phyloP scores from a whole-genome alignment of 257 asterid species.

The Przewalskia tangutica region DNA sequence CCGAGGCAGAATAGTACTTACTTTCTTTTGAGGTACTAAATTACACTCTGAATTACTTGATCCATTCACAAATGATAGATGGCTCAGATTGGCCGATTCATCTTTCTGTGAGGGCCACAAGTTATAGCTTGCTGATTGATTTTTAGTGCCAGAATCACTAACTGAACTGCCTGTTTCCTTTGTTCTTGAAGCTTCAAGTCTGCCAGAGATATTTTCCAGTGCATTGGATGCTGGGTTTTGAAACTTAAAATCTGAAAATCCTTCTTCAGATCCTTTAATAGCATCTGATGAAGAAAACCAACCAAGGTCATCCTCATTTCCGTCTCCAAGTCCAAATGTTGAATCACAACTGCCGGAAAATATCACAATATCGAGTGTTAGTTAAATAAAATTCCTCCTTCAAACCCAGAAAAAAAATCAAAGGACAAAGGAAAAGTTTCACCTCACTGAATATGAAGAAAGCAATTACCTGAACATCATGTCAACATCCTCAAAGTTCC shows the following conservation, averaged over 20 bases:
- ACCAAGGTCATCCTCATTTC: slow-evolving; percentile 44
- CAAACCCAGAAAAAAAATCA: not conserved
- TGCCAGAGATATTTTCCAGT: slow-evolving; percentile 19
- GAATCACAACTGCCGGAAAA: slow-evolving; percentile 65
- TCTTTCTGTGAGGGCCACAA: slow-evolving; percentile 32
- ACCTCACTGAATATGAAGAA: slow-evolving; percentile 6
- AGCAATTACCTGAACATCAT: slow-evolving; percentile 59
- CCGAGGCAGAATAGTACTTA: not conserved
- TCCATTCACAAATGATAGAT: slow-evolving; percentile 27
- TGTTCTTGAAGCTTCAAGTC: slow-evolving; percentile 19
- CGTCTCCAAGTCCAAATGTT: slow-evolving; percentile 55
- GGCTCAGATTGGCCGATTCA: slow-evolving; percentile 23
- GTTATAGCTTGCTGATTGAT: slow-evolving; percentile 18
- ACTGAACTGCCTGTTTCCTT: slow-evolving; percentile 19
- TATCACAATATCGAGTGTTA: not conserved
- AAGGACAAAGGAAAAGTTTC: not conserved
- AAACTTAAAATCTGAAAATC: slow-evolving; percentile 31
- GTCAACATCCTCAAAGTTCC: slow-evolving; percentile 77
- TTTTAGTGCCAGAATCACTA: slow-evolving; percentile 21
- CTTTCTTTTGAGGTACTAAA: slow-evolving; percentile 33
- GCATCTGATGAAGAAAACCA: slow-evolving; percentile 61
- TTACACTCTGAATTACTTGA: slow-evolving; percentile 22
- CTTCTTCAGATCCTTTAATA: slow-evolving; percentile 34
- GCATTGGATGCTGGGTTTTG: slow-evolving; percentile 33
- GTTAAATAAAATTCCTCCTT: not conserved